phyloP scores from a whole-genome alignment of 2,329 filamentous ascomycete genomes.

The Fusarium oxysporum region DNA sequence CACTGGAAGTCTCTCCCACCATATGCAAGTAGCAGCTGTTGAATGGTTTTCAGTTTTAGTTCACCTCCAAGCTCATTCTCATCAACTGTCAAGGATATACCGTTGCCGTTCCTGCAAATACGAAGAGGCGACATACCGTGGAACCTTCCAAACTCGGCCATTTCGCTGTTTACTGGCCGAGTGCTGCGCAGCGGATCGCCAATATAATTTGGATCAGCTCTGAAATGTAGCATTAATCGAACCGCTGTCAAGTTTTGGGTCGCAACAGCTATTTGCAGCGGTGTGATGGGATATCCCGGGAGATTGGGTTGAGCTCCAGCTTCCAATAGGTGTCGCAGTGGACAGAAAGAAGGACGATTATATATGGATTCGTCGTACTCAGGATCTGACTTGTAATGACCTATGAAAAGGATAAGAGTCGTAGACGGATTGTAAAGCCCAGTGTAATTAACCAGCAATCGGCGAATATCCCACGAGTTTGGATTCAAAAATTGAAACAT shows the following conservation, averaged over 20 bases:
- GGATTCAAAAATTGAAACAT: too few relatives aligned
- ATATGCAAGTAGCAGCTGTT: background rate
- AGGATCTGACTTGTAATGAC: too few relatives aligned
- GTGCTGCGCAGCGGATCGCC: fast-evolving
- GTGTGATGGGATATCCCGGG: fast-evolving
- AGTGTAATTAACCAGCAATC: fast-evolving
- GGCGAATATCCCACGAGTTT: too few relatives aligned
- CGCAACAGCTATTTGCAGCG: background rate
- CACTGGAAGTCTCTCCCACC: background rate
- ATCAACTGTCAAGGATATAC: background rate
- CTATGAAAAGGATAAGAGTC: fast-evolving
- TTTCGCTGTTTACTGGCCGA: fast-evolving
- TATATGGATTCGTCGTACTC: too few relatives aligned
- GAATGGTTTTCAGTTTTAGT: fast-evolving
- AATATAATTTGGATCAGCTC: background rate
- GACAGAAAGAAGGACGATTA: background rate
- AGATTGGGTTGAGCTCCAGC: background rate
- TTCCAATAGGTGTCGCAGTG: background rate
- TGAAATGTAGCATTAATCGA: fast-evolving
- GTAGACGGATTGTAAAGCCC: background rate
- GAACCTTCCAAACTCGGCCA: fast-evolving
- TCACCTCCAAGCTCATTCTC: too few relatives aligned
- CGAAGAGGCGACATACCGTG: background rate
- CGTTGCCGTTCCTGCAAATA: background rate
- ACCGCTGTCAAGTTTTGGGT: fast-evolving